Evolutionary conservation across 768 basidiomycete genomes (phyloP).

Genomic region (Lyophyllum decastes): DNA sequence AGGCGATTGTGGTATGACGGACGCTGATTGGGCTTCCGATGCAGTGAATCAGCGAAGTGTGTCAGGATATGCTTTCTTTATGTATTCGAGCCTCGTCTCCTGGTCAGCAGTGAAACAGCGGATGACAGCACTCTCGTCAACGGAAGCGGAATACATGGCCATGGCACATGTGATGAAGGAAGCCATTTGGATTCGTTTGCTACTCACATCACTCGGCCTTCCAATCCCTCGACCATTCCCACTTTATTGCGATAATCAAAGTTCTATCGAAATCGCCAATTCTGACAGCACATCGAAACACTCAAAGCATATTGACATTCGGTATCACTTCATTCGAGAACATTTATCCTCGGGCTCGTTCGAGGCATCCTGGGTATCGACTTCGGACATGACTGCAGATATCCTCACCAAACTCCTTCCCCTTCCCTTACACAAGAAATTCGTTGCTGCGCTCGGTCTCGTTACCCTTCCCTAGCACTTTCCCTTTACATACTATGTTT

Average conservation of each 20-base stretch:
- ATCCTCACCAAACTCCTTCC: slow-evolving; percentile 23
- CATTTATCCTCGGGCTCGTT: background rate
- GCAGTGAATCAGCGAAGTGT: slow-evolving; percentile 19
- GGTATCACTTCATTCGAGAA: slow-evolving; percentile 2
- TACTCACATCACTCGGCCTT: background rate
- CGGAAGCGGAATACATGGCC: slow-evolving; percentile 24
- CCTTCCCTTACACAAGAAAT: background rate
- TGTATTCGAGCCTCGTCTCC: slow-evolving; percentile 14
- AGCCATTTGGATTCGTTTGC: slow-evolving; percentile 9
- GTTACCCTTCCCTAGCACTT: background rate
- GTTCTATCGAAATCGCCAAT: background rate
- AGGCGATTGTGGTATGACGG: slow-evolving; percentile 20
- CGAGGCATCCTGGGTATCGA: background rate
- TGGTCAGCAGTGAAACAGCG: slow-evolving; percentile 21
- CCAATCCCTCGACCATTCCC: slow-evolving; percentile 9
- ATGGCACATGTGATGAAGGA: slow-evolving; percentile 15
- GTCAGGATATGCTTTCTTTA: slow-evolving; percentile 20
- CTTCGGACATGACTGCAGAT: too few relatives aligned
- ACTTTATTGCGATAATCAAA: background rate
- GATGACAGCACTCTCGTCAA: slow-evolving; percentile 10
- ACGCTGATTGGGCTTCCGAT: slow-evolving; percentile 34
- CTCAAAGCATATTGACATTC: background rate
- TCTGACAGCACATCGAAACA: background rate
- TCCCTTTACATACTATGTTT: too few relatives aligned
- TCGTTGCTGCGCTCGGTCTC: background rate